Evolutionary conservation across 73 alveolate genomes (phyloP).

Genomic region (Paramecium octaurelia): DNA sequence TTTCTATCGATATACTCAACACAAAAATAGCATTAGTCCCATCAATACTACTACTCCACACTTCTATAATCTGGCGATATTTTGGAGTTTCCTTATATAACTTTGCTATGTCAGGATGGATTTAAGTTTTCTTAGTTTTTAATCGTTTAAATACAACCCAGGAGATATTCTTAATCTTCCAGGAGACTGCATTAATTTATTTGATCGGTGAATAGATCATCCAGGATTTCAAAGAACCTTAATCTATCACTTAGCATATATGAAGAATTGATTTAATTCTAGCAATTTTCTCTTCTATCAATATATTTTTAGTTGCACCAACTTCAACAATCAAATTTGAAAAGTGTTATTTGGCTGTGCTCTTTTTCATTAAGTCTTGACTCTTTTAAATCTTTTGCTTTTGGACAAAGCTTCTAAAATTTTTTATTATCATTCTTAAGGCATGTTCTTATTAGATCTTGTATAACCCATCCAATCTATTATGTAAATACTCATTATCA

Average conservation of each 20-base stretch:
- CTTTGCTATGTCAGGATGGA: neutral
- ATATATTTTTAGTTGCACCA: slow-evolving; percentile 37
- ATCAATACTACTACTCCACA: slow-evolving; percentile 22
- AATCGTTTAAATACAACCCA: slow-evolving; percentile 6
- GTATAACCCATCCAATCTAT: neutral
- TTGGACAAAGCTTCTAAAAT: neutral
- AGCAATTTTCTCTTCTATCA: neutral
- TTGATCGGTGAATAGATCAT: neutral
- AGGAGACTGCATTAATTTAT: neutral
- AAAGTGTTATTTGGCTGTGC: neutral
- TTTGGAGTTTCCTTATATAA: neutral
- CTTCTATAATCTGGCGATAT: neutral
- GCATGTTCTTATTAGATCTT: neutral
- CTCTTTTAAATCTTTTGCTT: neutral
- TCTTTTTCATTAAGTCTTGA: neutral
- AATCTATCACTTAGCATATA: slow-evolving; percentile 6
- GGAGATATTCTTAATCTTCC: neutral
- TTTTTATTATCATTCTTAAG: neutral
- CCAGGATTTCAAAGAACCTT: neutral
- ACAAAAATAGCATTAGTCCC: slow-evolving; percentile 44
- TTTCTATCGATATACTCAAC: neutral
- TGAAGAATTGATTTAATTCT: slow-evolving; percentile 10
- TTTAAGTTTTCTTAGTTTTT: neutral
- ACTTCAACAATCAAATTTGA: neutral
- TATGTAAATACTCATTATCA: neutral